Conservation (phyloP, 1,284 basidiomycete species). For the Cutaneotrichosporon cavernicola region DNA sequence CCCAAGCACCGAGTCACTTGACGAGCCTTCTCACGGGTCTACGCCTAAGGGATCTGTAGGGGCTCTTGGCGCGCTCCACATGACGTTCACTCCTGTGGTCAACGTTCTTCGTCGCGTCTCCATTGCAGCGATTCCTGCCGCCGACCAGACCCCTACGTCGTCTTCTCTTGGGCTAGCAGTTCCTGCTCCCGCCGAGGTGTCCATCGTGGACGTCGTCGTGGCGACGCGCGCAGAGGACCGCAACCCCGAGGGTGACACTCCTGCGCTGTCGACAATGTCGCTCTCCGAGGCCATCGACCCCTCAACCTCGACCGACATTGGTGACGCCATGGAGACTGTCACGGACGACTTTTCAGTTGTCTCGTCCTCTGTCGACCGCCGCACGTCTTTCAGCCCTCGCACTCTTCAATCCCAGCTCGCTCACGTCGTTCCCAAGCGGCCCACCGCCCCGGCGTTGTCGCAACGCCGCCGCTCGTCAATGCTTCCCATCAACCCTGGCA, state of each 20-base stretch:
- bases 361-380: constrained; percentile 24
- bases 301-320: constrained; percentile 30
- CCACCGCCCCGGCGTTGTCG: neutral
- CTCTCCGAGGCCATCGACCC: constrained; percentile 46
- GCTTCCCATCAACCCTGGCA: constrained; percentile 38
- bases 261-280: constrained; percentile 46
- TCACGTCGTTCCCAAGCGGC: neutral
- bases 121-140: constrained; percentile 1
- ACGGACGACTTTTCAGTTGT: constrained; percentile 38
- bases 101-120: constrained; percentile 38
- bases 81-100: constrained; percentile 35
- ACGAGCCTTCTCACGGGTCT: constrained; percentile 13
- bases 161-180: constrained; percentile 30
- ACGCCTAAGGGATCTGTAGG: constrained; percentile 27
- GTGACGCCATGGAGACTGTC: constrained; percentile 35
- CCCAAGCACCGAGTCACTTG: constrained; percentile 24
- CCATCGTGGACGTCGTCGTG: constrained; percentile 38
- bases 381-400: constrained; percentile 10
- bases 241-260: constrained; percentile 34
- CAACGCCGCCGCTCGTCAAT: constrained; percentile 22
- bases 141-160: neutral
- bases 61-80: constrained; percentile 30
- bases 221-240: constrained; percentile 21
- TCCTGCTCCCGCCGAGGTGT: constrained; percentile 38
- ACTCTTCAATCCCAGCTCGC: neutral